Evolutionary conservation across 441 rosid species (phyloP).

Genomic region (Bocquillonia castaneifolia): DNA sequence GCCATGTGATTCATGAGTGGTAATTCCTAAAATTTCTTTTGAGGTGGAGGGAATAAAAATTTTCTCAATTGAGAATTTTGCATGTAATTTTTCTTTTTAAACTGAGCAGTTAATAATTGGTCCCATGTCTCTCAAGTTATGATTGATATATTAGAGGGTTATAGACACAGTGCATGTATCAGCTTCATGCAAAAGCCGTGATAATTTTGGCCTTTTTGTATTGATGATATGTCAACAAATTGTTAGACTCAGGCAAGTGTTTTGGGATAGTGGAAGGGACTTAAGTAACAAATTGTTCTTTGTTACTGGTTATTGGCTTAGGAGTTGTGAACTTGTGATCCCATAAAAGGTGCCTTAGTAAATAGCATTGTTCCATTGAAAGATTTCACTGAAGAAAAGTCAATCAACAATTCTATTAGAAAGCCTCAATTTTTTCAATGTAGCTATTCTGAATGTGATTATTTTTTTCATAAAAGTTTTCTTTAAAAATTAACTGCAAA

Average conservation of each 20-base stretch:
- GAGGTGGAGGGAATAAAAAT: too few relatives aligned
- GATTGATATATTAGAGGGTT: neutral
- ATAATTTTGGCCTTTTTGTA: neutral
- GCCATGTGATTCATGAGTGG: too few relatives aligned
- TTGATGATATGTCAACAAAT: neutral
- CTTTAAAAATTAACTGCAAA: neutral
- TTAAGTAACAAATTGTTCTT: neutral
- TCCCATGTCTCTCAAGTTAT: neutral
- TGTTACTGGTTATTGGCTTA: neutral
- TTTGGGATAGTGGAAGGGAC: neutral
- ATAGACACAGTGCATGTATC: neutral
- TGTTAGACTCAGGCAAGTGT: neutral
- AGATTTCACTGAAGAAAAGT: neutral
- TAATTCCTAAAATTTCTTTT: too few relatives aligned
- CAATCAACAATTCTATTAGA: too few relatives aligned
- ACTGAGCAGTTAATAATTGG: neutral
- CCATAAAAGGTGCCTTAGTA: neutral
- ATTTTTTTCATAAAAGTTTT: too few relatives aligned
- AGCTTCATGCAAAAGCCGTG: neutral
- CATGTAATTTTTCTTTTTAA: too few relatives aligned
- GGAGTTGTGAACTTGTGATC: too few relatives aligned
- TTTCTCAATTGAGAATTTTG: neutral
- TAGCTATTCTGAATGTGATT: too few relatives aligned
- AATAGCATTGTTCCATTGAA: neutral
- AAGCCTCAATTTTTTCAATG: too few relatives aligned